These are phyloP conservation scores for Candida tallmaniae DNA, from an alignment of 805 yeast species.

Conservation along the genomic window DNA sequence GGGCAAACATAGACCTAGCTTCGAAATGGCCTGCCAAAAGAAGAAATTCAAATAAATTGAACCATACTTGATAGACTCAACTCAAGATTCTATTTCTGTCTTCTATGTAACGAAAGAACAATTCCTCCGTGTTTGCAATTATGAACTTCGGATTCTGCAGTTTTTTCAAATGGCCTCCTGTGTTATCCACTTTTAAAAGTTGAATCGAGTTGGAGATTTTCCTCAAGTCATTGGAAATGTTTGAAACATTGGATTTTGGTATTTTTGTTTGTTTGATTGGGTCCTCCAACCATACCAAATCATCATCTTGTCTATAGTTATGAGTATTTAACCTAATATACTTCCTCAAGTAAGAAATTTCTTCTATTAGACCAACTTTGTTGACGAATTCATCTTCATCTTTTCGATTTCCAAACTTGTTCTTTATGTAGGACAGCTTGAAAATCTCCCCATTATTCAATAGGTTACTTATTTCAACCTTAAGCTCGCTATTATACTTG, in stretches of 20 bases:
- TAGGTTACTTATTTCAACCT: constrained; percentile 14
- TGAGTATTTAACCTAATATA: too few species aligned
- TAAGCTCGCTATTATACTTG: constrained; percentile 21
- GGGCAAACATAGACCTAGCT: constrained; percentile 63
- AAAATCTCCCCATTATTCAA: constrained; percentile 10
- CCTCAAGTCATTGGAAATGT: constrained; percentile 4
- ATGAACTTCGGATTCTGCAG: constrained; percentile 14
- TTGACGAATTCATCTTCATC: constrained; percentile 29
- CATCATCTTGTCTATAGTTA: constrained; percentile 7
- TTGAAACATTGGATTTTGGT: neutral
- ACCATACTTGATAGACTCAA: neutral
- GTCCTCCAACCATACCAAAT: constrained; percentile 18
- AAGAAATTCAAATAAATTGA: neutral
- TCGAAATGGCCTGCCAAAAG: constrained; percentile 60
- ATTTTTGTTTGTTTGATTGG: constrained; percentile 1
- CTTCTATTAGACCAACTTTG: constrained; percentile 38
- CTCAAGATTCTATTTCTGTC: constrained; percentile 3
- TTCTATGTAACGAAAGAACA: constrained; percentile 8
- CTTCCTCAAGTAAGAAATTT: constrained; percentile 40
- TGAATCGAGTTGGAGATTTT: constrained; percentile 8
- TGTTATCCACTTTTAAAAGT: constrained; percentile 3
- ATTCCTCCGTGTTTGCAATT: constrained; percentile 16
- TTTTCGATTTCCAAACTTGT: constrained; percentile 26
- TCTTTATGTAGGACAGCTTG: constrained; percentile 7
- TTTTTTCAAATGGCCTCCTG: constrained; percentile 5